Base-by-base conservation (phyloP, 2,329 filamentous ascomycete species). In the Aspergillus japonicus region DNA sequence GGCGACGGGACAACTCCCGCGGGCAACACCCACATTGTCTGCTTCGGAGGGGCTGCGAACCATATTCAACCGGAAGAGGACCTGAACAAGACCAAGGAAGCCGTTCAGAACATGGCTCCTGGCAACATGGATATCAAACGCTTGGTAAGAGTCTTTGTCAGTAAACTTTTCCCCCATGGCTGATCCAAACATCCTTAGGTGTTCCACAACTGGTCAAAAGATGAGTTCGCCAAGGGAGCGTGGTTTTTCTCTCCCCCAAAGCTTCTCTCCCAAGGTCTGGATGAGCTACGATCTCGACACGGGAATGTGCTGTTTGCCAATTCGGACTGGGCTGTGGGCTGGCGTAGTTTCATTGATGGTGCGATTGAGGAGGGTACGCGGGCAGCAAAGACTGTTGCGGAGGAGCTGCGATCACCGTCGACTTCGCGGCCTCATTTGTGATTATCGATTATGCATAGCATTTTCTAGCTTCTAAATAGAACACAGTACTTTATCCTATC, bases 281-380 rank as follows among this genome's bases (percentile, higher is more conserved):
- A 75, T 0, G 75, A 74, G n/a, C 71, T 82, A 64, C 66, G 78
- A 42, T 69, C 68, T 1, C 69, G 73, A 1, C 78, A 81, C 44
- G 79, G 78, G 0, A 79, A 80, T 39, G 65, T 82, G 4, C 62
- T 80, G 4, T 83, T 83, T 71, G 79, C 79, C 0, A 80, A 74
- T 55, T 78, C 79, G 0, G 81, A 83, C 50, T 82, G 80, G 80
- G 80, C 80, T 2, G 63, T 79, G 7, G 80, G 80, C 0, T 82
- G 81, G 81, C 70, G 81, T 0, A 78, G 80, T 23, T 82, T 82
- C 44, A 81, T 82, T 12, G 81, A 83, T 61, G 81, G 80, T 0
- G 81, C 80, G 0, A 81, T 82, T 47, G 78, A 82, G 54, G 78
- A 80, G 35, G 80, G 80, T 0, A 75, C 77, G 4, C 33, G 33